phyloP scores from a whole-genome alignment of 2,329 filamentous ascomycete species.

The Apiospora aurea region DNA sequence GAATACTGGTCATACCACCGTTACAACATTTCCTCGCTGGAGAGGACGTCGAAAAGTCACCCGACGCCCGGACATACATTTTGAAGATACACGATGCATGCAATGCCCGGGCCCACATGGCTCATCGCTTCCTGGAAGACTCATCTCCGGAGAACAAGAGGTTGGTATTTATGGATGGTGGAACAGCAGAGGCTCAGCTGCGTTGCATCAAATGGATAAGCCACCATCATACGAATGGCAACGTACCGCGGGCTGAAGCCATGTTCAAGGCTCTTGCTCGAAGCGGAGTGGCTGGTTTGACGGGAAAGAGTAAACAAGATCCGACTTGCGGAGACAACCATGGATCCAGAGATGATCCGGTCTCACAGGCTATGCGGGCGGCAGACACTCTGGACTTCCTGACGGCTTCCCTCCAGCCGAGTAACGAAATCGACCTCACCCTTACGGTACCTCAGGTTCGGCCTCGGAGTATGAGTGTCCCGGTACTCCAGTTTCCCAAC shows the following conservation, averaged over 20 bases:
- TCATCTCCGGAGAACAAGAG: conserved; percentile 56
- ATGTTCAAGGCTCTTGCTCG: conserved; percentile 60
- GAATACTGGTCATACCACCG: conserved; percentile 63
- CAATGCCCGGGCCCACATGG: conserved; percentile 53
- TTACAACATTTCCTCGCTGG: conserved; percentile 55
- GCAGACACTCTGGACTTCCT: conserved; percentile 64
- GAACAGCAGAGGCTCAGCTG: conserved; percentile 60
- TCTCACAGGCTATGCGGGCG: conserved; percentile 62
- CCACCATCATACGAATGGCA: conserved; percentile 57
- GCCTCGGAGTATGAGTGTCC: conserved; percentile 59
- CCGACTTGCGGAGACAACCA: conserved; percentile 18
- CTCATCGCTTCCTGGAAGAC: conserved; percentile 57
- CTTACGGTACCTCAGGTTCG: conserved; percentile 34
- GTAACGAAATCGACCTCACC: conserved; percentile 56
- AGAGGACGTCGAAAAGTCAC: conserved; percentile 40
- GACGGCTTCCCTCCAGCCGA: conserved; percentile 61
- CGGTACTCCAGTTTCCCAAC: conserved; percentile 53
- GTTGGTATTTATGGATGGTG: conserved; percentile 67
- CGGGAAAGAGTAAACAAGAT: conserved; percentile 27
- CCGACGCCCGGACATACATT: conserved; percentile 51
- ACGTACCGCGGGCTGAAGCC: conserved; percentile 56
- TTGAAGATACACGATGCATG: conserved; percentile 59
- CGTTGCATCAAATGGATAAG: conserved; percentile 63
- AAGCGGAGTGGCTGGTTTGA: conserved; percentile 53
- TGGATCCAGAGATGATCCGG: conserved; percentile 51